Evolutionary conservation across 1,139 yeast species (phyloP), one percentile per base, ranked within the genome.

Genomic region (Geotrichum australiense): DNA sequence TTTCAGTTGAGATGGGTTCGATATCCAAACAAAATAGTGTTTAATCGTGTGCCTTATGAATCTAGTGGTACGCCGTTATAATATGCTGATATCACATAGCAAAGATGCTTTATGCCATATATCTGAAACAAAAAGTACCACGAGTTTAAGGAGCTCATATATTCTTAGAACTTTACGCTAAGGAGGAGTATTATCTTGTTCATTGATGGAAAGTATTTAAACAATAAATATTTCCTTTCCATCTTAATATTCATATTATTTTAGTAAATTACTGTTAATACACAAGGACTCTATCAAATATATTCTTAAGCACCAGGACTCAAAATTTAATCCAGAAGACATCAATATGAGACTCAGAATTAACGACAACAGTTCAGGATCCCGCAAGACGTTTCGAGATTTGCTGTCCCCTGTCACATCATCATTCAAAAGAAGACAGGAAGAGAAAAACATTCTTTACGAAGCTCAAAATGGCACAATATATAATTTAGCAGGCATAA

Each of bases 381-480:
- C n/a, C 4, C 14, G 18, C 11, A 31, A 31, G 20, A 20, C 35
- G 24, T 20, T 31, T 10, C 7, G 35, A 18, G 18, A 15, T 10
- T 25, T 20, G 15, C 24, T 31, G 5, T 31, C 35, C n/a, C 35
- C 35, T 4, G 35, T 31, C 6, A 19, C 35, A 7, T 20, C 15
- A 20, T 20, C 21, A 5, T 31, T 31, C 20, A 18, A n/a, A 19
- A 31, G 41, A 14, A 47, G 39, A 6, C 48, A 40, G n/a, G 52
- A 42, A 12, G 58, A 56, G 35, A 49, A 45, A 14, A 48, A 48
- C 14, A 45, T 50, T 6, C 43, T 56, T 27, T 56, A 51, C 35
- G 40, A 46, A 11, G 12, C 29, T 10, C 14, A 32, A 2, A 12
- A 28, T 11, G 42, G 39, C 4, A 22, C 36, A 8, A 33, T 44